These are phyloP conservation scores for Shiraia sp. DNA, from an alignment of 2,329 filamentous ascomycete species.

Conservation along the genomic window DNA sequence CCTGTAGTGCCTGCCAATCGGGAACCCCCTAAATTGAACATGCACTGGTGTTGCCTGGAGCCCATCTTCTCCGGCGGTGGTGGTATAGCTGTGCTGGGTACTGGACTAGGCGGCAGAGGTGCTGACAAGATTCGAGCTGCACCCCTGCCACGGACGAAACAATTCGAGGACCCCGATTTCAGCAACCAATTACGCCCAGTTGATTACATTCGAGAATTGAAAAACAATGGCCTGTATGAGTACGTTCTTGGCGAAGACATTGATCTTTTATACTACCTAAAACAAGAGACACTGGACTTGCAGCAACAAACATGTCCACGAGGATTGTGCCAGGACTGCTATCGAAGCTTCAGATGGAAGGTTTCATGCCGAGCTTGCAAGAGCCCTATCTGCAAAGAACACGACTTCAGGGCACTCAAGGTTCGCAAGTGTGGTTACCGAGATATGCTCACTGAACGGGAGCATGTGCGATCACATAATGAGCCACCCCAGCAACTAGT, in stretches of 20 bases:
- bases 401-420: slow-evolving; percentile 61
- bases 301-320: slow-evolving; percentile 56
- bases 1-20: slow-evolving; percentile 37
- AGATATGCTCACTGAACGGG: slow-evolving; percentile 56
- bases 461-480: slow-evolving; percentile 43
- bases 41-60: slow-evolving; percentile 64
- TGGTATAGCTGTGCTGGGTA: slow-evolving; percentile 61
- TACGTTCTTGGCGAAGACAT: slow-evolving; percentile 47
- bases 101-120: slow-evolving; percentile 52
- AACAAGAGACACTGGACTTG: slow-evolving; percentile 48
- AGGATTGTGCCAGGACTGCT: slow-evolving; percentile 62
- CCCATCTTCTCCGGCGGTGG: slow-evolving; percentile 64
- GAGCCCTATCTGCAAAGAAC: slow-evolving; percentile 61
- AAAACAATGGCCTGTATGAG: slow-evolving; percentile 47
- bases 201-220: slow-evolving; percentile 46
- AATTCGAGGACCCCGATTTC: slow-evolving; percentile 62
- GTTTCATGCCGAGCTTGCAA: slow-evolving; percentile 62
- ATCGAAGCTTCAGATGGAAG: slow-evolving; percentile 62
- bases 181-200: slow-evolving; percentile 53
- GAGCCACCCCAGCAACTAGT: slow-evolving; percentile 36
- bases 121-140: slow-evolving; percentile 61
- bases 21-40: slow-evolving; percentile 56
- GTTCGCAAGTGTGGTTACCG: slow-evolving; percentile 61
- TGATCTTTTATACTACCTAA: slow-evolving; percentile 45
- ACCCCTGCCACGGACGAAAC: slow-evolving; percentile 57